phyloP scores from a whole-genome alignment of 176 grass and related monocot species.

The Neostapfia colusana region DNA sequence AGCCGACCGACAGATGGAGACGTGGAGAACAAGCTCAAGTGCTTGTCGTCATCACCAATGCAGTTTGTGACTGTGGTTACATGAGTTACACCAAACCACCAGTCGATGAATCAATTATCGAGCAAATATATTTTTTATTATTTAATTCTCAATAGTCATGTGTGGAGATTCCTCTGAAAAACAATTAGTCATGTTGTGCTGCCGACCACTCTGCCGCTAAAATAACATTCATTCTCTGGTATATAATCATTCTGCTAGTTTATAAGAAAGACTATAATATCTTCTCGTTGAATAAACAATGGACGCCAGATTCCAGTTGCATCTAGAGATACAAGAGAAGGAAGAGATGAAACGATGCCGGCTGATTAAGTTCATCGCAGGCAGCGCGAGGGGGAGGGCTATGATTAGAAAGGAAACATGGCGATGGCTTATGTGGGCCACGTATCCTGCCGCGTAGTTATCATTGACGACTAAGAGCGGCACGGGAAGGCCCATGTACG shows the following conservation, averaged over 20 bases:
- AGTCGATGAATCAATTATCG: neutral
- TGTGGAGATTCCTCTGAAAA: neutral
- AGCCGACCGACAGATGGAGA: conserved; percentile 40
- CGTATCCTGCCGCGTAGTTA: conserved; percentile 37
- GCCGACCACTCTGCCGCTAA: neutral
- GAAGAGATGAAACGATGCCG: neutral
- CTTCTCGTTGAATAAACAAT: neutral
- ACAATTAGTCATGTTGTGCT: no score
- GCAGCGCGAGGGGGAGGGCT: no score
- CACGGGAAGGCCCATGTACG: conserved; percentile 27
- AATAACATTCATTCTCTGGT: neutral
- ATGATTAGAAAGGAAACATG: conserved; percentile 19
- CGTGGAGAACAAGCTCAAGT: conserved; percentile 42
- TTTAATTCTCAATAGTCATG: neutral
- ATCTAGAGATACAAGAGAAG: neutral
- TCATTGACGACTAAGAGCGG: conserved; percentile 17
- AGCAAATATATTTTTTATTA: neutral
- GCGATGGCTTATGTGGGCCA: conserved; percentile 40
- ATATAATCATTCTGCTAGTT: neutral
- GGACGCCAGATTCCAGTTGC: neutral
- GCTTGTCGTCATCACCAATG: conserved; percentile 49
- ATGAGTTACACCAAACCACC: conserved; percentile 17
- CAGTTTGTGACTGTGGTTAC: conserved; percentile 11
- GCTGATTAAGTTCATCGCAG: neutral
- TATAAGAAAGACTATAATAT: neutral